A percentile compares a stretch with the other conserved stretches of the same genome.
Conservation (phyloP, 768 basidiomycete genomes). For the Phaeotremella fagi region DNA sequence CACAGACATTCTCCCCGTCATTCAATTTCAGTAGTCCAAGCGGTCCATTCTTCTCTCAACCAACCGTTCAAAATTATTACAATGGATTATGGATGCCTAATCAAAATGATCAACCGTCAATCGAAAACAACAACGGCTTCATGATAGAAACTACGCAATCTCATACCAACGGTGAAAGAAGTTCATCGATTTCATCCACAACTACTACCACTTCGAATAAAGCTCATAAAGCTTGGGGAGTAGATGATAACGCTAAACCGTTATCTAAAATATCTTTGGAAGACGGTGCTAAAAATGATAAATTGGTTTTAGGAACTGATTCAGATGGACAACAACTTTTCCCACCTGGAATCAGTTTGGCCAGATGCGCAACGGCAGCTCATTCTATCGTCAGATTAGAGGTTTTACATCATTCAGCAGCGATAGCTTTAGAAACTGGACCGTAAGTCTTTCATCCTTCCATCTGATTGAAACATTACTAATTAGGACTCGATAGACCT, state of each 20-base stretch:
- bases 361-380: conserved; percentile 44
- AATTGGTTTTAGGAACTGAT: not conserved
- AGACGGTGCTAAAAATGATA: not conserved
- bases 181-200: not conserved
- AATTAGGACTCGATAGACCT: conserved; percentile 34
- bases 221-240: conserved; percentile 47
- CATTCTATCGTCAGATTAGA: conserved; percentile 46
- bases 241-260: conserved; percentile 26
- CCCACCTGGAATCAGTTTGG: conserved; percentile 44
- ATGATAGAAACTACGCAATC: not conserved
- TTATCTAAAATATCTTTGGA: not conserved
- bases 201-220: conserved; percentile 2
- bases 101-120: not conserved
- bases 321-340: conserved; percentile 15
- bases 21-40: no score
- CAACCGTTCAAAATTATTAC: no score
- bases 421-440: conserved; percentile 43
- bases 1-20: not conserved
- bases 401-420: conserved; percentile 44
- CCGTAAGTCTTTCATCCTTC: conserved; percentile 27
- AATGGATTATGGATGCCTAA: no score
- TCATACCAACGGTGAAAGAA: not conserved
- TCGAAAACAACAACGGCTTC: not conserved
- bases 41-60: no score
- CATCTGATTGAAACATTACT: conserved; percentile 1